phyloP scores from a whole-genome alignment of 2,329 filamentous ascomycete genomes.

The Trichoderma arundinaceum region DNA sequence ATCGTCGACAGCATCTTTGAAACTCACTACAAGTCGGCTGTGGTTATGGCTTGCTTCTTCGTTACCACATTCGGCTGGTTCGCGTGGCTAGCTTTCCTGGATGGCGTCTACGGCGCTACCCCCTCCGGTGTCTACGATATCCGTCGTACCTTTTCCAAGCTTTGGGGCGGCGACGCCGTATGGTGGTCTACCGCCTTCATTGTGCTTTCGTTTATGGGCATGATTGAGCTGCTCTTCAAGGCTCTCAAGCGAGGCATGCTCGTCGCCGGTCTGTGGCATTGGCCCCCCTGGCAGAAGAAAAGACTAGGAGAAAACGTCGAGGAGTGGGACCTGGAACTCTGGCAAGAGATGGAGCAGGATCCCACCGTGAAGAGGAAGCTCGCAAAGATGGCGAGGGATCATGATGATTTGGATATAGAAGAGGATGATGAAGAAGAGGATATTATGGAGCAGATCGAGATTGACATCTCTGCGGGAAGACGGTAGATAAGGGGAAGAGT shows the following conservation, averaged over 20 bases:
- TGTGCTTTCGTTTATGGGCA: constrained; percentile 62
- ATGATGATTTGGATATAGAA: constrained; percentile 35
- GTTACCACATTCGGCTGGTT: constrained; percentile 70
- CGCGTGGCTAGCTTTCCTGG: constrained; percentile 76
- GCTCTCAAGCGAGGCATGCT: constrained; percentile 54
- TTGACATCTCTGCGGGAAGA: constrained; percentile 28
- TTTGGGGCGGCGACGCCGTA: constrained; percentile 69
- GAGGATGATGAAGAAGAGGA: constrained; percentile 31
- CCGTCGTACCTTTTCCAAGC: constrained; percentile 65
- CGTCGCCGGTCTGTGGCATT: constrained; percentile 54
- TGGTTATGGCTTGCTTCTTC: constrained; percentile 64
- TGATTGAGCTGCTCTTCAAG: constrained; percentile 69
- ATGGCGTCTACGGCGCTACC: constrained; percentile 60
- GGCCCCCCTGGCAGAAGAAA: constrained; percentile 50
- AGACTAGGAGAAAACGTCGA: constrained; percentile 48
- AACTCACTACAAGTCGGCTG: constrained; percentile 73
- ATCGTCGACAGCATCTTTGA: constrained; percentile 64
- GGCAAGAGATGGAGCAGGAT: constrained; percentile 65
- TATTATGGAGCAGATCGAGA: constrained; percentile 25
- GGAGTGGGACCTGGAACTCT: constrained; percentile 60
- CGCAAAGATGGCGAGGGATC: constrained; percentile 48
- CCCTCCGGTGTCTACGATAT: constrained; percentile 68
- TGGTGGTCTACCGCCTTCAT: constrained; percentile 79
- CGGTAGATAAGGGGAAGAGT: neutral
- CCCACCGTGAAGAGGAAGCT: constrained; percentile 51